Conservation (phyloP, 306 rosid genomes). For the Medicago truncatula region DNA sequence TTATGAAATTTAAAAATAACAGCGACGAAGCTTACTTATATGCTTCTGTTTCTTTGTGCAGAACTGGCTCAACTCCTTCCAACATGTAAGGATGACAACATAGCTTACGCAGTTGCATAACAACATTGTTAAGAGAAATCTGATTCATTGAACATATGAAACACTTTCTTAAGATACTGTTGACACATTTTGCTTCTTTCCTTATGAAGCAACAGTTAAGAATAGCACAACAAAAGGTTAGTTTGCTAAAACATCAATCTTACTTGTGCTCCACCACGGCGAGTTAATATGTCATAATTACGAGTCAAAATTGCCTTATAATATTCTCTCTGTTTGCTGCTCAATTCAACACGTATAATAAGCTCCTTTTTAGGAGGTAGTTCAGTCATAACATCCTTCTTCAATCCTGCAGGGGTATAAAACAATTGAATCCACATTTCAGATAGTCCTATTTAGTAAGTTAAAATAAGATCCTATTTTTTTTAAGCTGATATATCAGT, state of each 20-base stretch:
- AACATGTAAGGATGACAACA: slow-evolving; percentile 97
- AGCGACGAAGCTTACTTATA: slow-evolving; percentile 56
- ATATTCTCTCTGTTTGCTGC: slow-evolving; percentile 92
- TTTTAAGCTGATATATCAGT: not conserved
- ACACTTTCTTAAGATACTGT: slow-evolving; percentile 19
- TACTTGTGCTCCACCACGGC: slow-evolving; percentile 95
- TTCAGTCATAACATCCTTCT: slow-evolving; percentile 96
- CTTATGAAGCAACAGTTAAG: slow-evolving; percentile 26
- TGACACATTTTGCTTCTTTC: slow-evolving; percentile 22
- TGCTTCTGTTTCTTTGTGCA: slow-evolving; percentile 71
- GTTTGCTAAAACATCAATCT: slow-evolving; percentile 40
- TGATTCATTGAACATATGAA: slow-evolving; percentile 50
- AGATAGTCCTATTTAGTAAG: slow-evolving; percentile 1
- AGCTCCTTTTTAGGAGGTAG: slow-evolving; percentile 98
- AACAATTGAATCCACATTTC: slow-evolving; percentile 35
- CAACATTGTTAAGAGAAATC: slow-evolving; percentile 96
- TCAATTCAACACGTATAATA: slow-evolving; percentile 87
- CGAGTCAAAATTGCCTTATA: slow-evolving; percentile 97
- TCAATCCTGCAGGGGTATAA: slow-evolving; percentile 74
- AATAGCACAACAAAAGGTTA: slow-evolving; percentile 23
- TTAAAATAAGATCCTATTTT: too few relatives aligned
- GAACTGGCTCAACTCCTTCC: slow-evolving; percentile 94
- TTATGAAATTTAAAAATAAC: slow-evolving; percentile 24
- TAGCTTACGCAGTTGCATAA: slow-evolving; percentile 95
- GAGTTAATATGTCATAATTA: slow-evolving; percentile 88